Evolutionary conservation across 768 basidiomycete genomes (phyloP).

Genomic region (Dictyophora rubrovolvata): DNA sequence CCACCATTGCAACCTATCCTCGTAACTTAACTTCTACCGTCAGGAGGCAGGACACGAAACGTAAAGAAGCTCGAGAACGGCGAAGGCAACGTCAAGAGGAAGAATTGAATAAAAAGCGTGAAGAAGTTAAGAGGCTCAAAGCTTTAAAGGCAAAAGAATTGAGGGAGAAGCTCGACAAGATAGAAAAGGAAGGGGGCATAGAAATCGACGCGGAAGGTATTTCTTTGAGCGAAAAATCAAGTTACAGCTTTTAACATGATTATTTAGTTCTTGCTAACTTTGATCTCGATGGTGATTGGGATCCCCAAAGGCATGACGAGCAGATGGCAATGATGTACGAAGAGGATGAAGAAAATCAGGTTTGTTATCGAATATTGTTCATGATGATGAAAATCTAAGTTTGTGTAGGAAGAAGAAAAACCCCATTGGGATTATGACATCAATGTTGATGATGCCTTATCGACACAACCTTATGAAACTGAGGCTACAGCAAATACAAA

Average conservation of each 20-base stretch:
- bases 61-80: constrained; percentile 79
- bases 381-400: not conserved
- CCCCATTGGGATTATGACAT: constrained; percentile 91
- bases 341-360: constrained; percentile 30
- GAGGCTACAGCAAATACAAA: constrained; percentile 24
- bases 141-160: constrained; percentile 80
- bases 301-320: constrained; percentile 70
- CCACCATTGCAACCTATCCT: constrained; percentile 62
- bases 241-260: not conserved
- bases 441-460: constrained; percentile 58
- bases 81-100: constrained; percentile 71
- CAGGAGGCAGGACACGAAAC: constrained; percentile 62
- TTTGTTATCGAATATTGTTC: not conserved
- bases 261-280: constrained; percentile 50
- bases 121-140: constrained; percentile 75
- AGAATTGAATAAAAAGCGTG: constrained; percentile 59
- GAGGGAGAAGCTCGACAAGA: constrained; percentile 59
- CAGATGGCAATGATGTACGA: constrained; percentile 75
- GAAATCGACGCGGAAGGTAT: constrained; percentile 25
- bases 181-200: constrained; percentile 62
- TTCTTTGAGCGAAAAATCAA: not conserved
- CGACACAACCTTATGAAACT: constrained; percentile 21
- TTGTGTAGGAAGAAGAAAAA: constrained; percentile 40
- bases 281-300: constrained; percentile 90
- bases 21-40: constrained; percentile 56